A percentile compares a stretch with the other conserved stretches of the same genome.
Evolutionary conservation across 1,139 yeast genomes (phyloP).

Genomic region (Protomyces gravidus): DNA sequence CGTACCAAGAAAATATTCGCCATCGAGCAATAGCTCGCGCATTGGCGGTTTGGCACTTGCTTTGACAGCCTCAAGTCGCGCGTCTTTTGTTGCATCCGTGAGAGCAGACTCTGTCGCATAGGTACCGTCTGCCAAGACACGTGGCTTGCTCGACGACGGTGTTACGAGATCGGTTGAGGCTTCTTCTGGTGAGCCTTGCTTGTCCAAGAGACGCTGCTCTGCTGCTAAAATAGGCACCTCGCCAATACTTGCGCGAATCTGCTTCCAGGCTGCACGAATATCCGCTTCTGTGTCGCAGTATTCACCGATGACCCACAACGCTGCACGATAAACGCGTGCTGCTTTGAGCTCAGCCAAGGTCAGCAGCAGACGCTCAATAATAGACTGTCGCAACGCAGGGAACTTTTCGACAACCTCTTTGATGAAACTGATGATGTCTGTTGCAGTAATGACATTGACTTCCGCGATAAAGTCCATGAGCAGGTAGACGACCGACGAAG

Average conservation of each 20-base stretch:
- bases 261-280: slow-evolving; percentile 82
- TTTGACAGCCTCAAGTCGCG: slow-evolving; percentile 35
- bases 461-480: slow-evolving; percentile 82
- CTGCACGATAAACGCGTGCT: slow-evolving; percentile 89
- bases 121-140: slow-evolving; percentile 94
- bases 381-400: slow-evolving; percentile 69
- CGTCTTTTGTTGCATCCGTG: slow-evolving; percentile 41
- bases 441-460: slow-evolving; percentile 77
- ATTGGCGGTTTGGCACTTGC: slow-evolving; percentile 57
- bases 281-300: slow-evolving; percentile 67
- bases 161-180: slow-evolving; percentile 35
- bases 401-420: slow-evolving; percentile 92
- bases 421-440: slow-evolving; percentile 80
- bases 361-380: slow-evolving; percentile 59
- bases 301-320: slow-evolving; percentile 95
- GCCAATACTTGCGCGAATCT: slow-evolving; percentile 76
- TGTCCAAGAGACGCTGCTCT: slow-evolving; percentile 50
- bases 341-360: slow-evolving; percentile 68
- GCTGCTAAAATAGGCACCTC: slow-evolving; percentile 84
- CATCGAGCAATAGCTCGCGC: slow-evolving; percentile 74
- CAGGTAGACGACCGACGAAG: slow-evolving; percentile 83
- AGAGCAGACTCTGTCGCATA: slow-evolving; percentile 94
- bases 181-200: slow-evolving; percentile 39
- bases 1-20: slow-evolving; percentile 88
- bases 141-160: slow-evolving; percentile 49